A percentile compares a stretch with the other conserved stretches of the same genome.
Conservation (phyloP, 2,329 filamentous ascomycete species). For the Endothia cerciana region DNA sequence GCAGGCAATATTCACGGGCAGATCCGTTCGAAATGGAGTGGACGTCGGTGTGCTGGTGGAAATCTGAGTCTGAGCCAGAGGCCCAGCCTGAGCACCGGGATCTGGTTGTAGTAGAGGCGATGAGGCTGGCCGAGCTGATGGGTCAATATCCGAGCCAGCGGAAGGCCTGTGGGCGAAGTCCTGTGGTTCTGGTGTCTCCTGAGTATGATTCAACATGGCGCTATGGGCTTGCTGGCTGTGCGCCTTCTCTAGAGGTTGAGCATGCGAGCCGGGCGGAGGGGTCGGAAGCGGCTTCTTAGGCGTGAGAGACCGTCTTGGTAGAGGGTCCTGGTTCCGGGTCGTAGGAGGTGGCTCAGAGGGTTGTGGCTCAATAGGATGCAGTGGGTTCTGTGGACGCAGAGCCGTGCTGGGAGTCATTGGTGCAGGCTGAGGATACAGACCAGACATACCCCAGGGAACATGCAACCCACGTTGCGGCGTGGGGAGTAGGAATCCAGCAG, state of each 20-base stretch:
- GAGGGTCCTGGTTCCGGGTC: neutral
- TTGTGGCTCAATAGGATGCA: constrained; percentile 5
- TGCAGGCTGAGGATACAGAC: constrained; percentile 18
- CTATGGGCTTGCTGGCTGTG: neutral
- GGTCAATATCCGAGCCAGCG: neutral
- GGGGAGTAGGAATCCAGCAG: neutral
- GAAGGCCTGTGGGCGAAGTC: neutral
- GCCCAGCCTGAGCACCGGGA: constrained; percentile 1
- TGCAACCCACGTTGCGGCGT: constrained; percentile 6
- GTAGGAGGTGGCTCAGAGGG: neutral
- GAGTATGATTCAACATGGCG: neutral
- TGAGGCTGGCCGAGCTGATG: neutral
- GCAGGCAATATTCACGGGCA: neutral
- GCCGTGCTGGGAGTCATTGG: neutral
- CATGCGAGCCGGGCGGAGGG: neutral
- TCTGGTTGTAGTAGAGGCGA: neutral
- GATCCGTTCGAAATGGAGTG: neutral
- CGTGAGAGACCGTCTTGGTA: neutral
- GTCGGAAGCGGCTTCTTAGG: neutral
- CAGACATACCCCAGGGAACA: constrained; percentile 17
- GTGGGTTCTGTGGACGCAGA: neutral
- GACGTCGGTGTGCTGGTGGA: neutral
- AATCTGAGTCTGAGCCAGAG: neutral
- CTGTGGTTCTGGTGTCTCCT: neutral
- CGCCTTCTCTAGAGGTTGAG: neutral